A percentile compares a stretch with the other conserved stretches of the same genome.
Conservation (phyloP, 176 grass and related monocot genomes). For the Poa pratensis region DNA sequence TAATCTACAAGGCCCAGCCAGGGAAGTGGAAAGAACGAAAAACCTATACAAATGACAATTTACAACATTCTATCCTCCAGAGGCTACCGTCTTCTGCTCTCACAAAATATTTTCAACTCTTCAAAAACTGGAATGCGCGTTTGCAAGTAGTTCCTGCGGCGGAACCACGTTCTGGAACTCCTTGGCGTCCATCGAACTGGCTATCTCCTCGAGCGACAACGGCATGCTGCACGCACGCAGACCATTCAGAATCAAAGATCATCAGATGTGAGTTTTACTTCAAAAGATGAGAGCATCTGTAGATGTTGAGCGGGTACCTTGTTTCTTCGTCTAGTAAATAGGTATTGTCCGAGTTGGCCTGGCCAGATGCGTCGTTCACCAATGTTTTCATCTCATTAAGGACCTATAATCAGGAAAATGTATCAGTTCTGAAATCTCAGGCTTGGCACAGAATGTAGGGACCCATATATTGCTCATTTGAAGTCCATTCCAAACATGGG, state of each 20-base stretch:
- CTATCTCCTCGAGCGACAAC: slow-evolving; percentile 71
- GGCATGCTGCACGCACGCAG: slow-evolving; percentile 61
- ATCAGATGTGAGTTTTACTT: not conserved
- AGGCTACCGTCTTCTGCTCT: slow-evolving; percentile 32
- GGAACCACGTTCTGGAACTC: slow-evolving; percentile 66
- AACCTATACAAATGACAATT: slow-evolving; percentile 40
- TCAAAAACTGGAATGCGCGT: slow-evolving; percentile 79
- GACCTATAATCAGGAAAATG: slow-evolving; percentile 50
- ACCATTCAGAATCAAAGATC: slow-evolving; percentile 1
- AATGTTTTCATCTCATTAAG: slow-evolving; percentile 59
- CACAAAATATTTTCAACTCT: slow-evolving; percentile 26
- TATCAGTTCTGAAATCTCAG: not conserved
- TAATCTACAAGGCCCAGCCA: slow-evolving; percentile 29
- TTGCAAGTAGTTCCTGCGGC: slow-evolving; percentile 70
- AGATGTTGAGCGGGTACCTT: slow-evolving; percentile 38
- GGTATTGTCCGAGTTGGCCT: slow-evolving; percentile 30
- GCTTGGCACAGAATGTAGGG: not conserved
- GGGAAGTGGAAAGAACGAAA: slow-evolving; percentile 29
- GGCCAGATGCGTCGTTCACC: slow-evolving; percentile 49
- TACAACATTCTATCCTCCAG: slow-evolving; percentile 39
- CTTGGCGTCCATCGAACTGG: slow-evolving; percentile 70
- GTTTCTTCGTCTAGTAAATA: slow-evolving; percentile 77
- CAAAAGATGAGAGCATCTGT: not conserved
- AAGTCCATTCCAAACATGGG: not conserved
- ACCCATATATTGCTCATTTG: slow-evolving; percentile 7